These are phyloP conservation scores for Miamiensis avidus DNA, from an alignment of 169 alveolate genomes.

Conservation along the genomic window DNA sequence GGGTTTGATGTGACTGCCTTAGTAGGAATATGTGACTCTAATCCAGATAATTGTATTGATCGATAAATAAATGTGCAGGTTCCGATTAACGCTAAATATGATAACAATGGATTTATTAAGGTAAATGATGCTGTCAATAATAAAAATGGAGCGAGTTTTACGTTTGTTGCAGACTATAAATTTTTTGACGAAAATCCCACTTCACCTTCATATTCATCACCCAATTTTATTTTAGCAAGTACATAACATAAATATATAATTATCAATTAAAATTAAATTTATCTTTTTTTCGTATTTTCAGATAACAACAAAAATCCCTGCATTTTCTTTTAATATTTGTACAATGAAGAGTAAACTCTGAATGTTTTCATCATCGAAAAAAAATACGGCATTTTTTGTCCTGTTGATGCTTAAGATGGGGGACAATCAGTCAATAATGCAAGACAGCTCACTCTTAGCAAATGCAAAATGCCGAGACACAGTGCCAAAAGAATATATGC, in stretches of 20 bases:
- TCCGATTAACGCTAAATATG: neutral
- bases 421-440: neutral
- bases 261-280: too few species aligned
- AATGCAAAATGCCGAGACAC: neutral
- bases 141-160: neutral
- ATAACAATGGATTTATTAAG: too few species aligned
- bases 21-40: neutral
- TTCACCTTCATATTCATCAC: neutral
- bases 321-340: neutral
- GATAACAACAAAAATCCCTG: too few species aligned
- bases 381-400: neutral
- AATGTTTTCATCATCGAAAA: neutral
- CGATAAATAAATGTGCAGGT: neutral
- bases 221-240: neutral
- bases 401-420: neutral
- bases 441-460: neutral
- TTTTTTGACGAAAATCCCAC: neutral
- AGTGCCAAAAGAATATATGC: neutral
- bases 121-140: neutral
- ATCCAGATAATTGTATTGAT: neutral
- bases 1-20: neutral
- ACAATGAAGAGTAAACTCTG: neutral
- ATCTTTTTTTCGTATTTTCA: too few species aligned
- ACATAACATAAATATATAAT: too few species aligned
- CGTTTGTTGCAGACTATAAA: neutral